A percentile compares a stretch with the other conserved stretches of the same genome.
Evolutionary conservation across 176 grass and related monocot species (phyloP).

Genomic region (Avena atlantica): DNA sequence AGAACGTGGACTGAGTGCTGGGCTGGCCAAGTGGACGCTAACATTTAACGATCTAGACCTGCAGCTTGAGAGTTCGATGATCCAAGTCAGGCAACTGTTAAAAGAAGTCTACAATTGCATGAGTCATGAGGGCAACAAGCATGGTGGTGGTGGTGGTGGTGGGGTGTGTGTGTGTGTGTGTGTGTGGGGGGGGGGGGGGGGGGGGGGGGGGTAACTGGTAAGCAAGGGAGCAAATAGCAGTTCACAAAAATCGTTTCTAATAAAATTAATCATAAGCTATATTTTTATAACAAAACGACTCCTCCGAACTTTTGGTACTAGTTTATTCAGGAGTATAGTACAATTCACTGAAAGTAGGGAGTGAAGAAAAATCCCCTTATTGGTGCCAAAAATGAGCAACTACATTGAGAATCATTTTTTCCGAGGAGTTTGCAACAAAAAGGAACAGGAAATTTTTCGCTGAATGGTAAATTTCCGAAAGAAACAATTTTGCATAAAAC

Average conservation of each 20-base stretch:
- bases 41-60: background rate
- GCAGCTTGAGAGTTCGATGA: background rate
- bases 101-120: background rate
- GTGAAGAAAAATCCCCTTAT: background rate
- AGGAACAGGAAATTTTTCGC: background rate
- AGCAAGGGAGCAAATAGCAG: background rate
- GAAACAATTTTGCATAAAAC: background rate
- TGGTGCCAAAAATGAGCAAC: background rate
- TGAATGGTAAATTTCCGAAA: background rate
- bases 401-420: background rate
- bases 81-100: background rate
- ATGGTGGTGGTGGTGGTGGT: background rate
- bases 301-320: background rate
- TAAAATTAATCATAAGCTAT: background rate
- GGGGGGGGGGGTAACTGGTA: no score
- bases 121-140: background rate
- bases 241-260: background rate
- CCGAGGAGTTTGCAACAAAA: background rate
- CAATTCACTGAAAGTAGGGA: background rate
- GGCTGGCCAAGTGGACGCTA: no score
- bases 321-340: background rate
- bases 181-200: no score
- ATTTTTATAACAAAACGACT: background rate
- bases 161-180: no score
- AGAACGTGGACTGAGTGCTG: no score